phyloP scores from a whole-genome alignment of 192 early-diverging fungal species.

The Coemansia sp. region DNA sequence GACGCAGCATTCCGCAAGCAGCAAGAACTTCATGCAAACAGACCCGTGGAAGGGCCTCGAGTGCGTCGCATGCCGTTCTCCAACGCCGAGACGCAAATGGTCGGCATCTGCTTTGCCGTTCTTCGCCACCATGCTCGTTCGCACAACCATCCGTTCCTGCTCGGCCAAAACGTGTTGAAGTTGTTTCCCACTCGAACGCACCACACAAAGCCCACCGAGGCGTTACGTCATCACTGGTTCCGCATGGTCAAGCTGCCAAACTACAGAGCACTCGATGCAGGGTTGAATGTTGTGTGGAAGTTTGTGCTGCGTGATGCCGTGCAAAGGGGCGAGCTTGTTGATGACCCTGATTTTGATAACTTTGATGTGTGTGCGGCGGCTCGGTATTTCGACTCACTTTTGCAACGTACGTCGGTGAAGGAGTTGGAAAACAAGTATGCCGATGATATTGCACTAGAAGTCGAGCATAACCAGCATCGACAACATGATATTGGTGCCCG shows the following conservation, averaged over 20 bases:
- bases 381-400: slow-evolving; percentile 16
- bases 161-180: background rate
- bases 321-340: slow-evolving; percentile 8
- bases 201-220: slow-evolving; percentile 8
- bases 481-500: no score
- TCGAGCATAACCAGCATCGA: background rate
- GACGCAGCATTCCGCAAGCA: background rate
- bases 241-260: slow-evolving; percentile 1
- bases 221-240: slow-evolving; percentile 19
- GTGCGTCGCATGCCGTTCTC: slow-evolving; percentile 14
- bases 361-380: slow-evolving; percentile 20
- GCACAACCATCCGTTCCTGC: slow-evolving; percentile 21
- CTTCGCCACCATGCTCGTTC: slow-evolving; percentile 22
- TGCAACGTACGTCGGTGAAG: slow-evolving; percentile 15
- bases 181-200: slow-evolving; percentile 26
- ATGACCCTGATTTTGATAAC: slow-evolving; percentile 16
- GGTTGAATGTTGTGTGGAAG: slow-evolving; percentile 21
- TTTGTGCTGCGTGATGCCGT: slow-evolving; percentile 38
- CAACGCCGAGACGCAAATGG: slow-evolving; percentile 11
- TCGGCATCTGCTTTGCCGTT: slow-evolving; percentile 21
- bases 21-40: background rate
- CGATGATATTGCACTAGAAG: slow-evolving; percentile 13
- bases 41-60: background rate
- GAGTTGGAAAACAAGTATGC: slow-evolving; percentile 18
- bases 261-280: background rate